Evolutionary conservation across 305 asterid genomes (phyloP), one percentile per base, ranked within the genome.

Genomic region (Ajuga reptans): DNA sequence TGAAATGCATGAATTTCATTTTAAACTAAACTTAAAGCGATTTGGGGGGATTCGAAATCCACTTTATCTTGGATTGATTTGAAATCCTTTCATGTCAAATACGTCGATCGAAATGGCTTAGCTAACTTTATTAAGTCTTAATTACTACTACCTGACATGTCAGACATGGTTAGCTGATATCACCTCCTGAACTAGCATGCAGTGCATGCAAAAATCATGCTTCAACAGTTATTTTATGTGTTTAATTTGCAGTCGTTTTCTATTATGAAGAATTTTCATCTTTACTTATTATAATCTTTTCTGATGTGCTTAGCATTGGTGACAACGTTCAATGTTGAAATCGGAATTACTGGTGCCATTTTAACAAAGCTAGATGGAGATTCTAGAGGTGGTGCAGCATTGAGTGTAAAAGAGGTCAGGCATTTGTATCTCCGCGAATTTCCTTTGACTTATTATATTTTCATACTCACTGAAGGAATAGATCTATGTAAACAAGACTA

Each of bases 311-410:
- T 70, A 92, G 96, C 95, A 27, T 75, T 93, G 87, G 97, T 93
- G 58, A 83, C 99, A 39, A 86, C 99, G 61, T 93, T 93, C 92
- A 91, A 93, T 80, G 83, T 93, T 69, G 99, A 93, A 79, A 91
- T 93, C 77, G 99, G 99, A 80, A 93, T 93, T 72, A 89, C 99
- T 65, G 99, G 99, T 75, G 96, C 99, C 81, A 91, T 93, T 78
- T 76, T 93, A 80, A 87, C 96, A 54, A 93, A 93, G 87, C 86
- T 93, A 55, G 99, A 93, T 79, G 99, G 99, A 37, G 99, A 93
- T 82, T 93, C 99, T 66, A 87, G 99, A 87, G 99, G 99, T 66
- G 99, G 99, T 80, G 97, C 99, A 55, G 99, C 99, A 68, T 84
- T 93, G 84, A 89, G 97, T 68, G 96, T 93, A 56, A 91, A 85